phyloP scores from a whole-genome alignment of 495 filamentous ascomycete species.

The Hyaloscypha bicolor region DNA sequence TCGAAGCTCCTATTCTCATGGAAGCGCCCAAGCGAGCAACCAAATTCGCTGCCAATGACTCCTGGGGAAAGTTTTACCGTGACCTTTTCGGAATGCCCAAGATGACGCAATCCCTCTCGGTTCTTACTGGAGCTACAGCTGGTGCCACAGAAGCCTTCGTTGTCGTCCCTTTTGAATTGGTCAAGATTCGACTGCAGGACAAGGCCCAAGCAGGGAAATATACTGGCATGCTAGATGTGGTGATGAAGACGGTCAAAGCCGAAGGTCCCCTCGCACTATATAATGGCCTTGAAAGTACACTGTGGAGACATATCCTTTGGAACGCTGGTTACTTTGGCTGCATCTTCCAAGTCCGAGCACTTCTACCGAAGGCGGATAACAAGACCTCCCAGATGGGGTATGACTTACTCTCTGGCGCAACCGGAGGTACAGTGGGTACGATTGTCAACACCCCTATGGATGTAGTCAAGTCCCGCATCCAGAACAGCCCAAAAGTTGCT shows the following conservation, averaged over 20 bases:
- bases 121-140: conserved; percentile 90
- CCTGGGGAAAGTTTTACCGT: conserved; percentile 93
- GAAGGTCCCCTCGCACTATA: conserved; percentile 91
- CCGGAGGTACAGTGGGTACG: conserved; percentile 91
- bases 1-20: conserved; percentile 95
- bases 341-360: conserved; percentile 90
- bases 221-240: conserved; percentile 88
- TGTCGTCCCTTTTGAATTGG: conserved; percentile 90
- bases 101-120: conserved; percentile 87
- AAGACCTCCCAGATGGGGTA: conserved; percentile 82
- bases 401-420: conserved; percentile 81
- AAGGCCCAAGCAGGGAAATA: conserved; percentile 93
- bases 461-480: conserved; percentile 96
- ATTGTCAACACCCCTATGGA: conserved; percentile 96
- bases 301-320: conserved; percentile 98
- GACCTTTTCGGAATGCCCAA: conserved; percentile 77
- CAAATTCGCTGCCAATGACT: conserved; percentile 98
- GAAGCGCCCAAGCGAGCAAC: conserved; percentile 97
- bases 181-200: conserved; percentile 97
- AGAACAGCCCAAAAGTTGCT: conserved; percentile 82
- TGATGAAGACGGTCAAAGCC: conserved; percentile 77
- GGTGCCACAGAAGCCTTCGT: conserved; percentile 96
- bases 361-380: conserved; percentile 76
- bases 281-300: conserved; percentile 92
- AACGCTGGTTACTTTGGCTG: conserved; percentile 98